Evolutionary conservation across 1,139 yeast species (phyloP).

Genomic region (Arxiozyma telluris): DNA sequence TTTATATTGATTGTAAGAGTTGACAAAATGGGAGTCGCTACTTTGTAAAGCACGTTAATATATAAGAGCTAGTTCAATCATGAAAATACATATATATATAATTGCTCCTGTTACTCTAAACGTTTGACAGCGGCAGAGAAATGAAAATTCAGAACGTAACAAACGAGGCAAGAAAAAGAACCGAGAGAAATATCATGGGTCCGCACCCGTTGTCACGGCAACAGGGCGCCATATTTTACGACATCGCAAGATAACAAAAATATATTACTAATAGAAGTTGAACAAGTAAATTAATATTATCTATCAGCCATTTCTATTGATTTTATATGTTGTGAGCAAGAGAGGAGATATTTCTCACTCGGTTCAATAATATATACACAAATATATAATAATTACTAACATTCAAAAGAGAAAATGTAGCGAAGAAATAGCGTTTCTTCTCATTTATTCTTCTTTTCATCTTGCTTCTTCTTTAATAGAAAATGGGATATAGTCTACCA

Average conservation of each 20-base stretch:
- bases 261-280: neutral
- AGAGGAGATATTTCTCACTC: constrained; percentile 1
- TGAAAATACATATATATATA: too few species aligned
- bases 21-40: neutral
- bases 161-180: neutral
- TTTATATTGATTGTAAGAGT: neutral
- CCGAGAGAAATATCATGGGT: neutral
- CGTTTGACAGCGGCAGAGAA: neutral
- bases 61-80: too few species aligned
- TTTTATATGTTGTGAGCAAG: neutral
- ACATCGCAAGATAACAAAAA: too few species aligned
- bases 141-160: neutral
- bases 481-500: neutral
- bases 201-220: neutral
- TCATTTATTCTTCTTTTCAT: neutral
- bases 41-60: too few species aligned
- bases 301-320: constrained; percentile 1
- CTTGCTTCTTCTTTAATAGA: neutral
- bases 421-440: neutral
- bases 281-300: too few species aligned
- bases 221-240: neutral
- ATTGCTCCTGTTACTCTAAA: neutral
- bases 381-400: neutral
- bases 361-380: neutral
- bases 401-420: neutral